Evolutionary conservation across 1,284 basidiomycete genomes (phyloP), one percentile per base, ranked within the genome.

Genomic region (Ceratobasidium theobromae): DNA sequence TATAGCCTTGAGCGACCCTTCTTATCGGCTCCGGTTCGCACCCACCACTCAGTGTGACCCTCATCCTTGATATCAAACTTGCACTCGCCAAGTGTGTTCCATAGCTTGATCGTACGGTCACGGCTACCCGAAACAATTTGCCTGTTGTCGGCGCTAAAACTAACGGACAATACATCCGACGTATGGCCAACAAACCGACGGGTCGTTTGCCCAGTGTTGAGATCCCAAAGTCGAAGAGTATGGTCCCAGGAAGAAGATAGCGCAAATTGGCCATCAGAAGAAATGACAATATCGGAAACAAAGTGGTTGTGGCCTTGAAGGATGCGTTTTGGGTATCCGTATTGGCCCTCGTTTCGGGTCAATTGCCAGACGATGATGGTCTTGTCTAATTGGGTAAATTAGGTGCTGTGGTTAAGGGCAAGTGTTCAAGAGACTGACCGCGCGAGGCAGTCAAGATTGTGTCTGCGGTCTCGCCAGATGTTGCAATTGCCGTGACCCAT

Each of bases 81-180:
- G 86, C 97, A 99, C 81, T 99, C 97, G 77, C 97, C 97, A 72
- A 99, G 89, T 71, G 97, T 99, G 84, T 99, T 99, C 97, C 97
- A 99, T 76, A 99, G 91, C 81, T 99, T 99, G 85, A 99, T 99
- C 65, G 91, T 90, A 78, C 84, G 85, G 86, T 99, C 97, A 73
- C 97, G 91, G 71, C 94, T 95, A 68, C 95, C 97, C 69, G 95
- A 98, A 72, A 99, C 97, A 77, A 99, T 99, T 80, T 99, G 96
- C 76, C 94, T 84, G 87, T 97, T 97, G 81, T 96, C 95, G 70
- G 94, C 94, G 71, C 91, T 94, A 86, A 97, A 97, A 79, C 91
- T 94, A 81, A 97, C 94, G 72, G 94, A 97, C 71, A 99, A 86
- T 71, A 99, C 97, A 77, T 99, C 97, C 72, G 92, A 92, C 72